A percentile compares a stretch with the other conserved stretches of the same genome.
Conservation (phyloP, 2,329 filamentous ascomycete genomes). For the Paecilomyces variotii region DNA sequence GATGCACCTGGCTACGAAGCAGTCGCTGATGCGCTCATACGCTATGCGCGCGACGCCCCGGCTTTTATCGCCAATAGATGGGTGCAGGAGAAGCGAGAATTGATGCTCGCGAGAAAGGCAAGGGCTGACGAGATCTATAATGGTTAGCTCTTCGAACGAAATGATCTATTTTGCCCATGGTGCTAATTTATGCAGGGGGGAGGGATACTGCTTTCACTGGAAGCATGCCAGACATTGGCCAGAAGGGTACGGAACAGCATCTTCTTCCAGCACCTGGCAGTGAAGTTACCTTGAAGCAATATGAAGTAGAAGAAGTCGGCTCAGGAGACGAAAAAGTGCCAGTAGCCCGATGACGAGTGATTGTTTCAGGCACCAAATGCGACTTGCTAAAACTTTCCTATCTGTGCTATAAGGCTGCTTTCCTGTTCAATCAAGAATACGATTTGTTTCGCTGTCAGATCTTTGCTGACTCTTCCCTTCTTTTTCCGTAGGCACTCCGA, state of each 20-base stretch:
- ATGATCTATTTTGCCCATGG: conserved; percentile 1
- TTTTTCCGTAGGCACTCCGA: conserved; percentile 23
- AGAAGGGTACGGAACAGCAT: conserved; percentile 24
- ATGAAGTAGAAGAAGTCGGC: conserved; percentile 30
- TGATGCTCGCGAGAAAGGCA: conserved; percentile 27
- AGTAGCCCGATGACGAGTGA: conserved; percentile 2
- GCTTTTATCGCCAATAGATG: conserved; percentile 50
- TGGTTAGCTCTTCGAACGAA: conserved; percentile 16
- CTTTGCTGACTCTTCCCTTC: conserved; percentile 23
- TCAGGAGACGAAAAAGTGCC: conserved; percentile 6
- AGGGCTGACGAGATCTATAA: conserved; percentile 31
- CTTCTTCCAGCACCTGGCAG: conserved; percentile 23
- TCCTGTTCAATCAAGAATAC: conserved; percentile 3
- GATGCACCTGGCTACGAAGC: conserved; percentile 58
- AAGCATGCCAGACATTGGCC: conserved; percentile 17
- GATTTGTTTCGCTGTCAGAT: conserved; percentile 15
- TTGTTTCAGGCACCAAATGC: conserved; percentile 1
- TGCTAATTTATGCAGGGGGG: conserved; percentile 6
- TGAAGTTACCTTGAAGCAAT: conserved; percentile 23
- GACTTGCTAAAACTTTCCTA: not conserved
- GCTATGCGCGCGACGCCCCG: conserved; percentile 46
- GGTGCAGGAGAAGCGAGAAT: conserved; percentile 46
- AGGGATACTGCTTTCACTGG: conserved; percentile 13
- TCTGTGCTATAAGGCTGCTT: not conserved
- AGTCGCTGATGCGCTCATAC: conserved; percentile 40